phyloP scores from a whole-genome alignment of 1,284 basidiomycete species.

The Inonotus obliquus region DNA sequence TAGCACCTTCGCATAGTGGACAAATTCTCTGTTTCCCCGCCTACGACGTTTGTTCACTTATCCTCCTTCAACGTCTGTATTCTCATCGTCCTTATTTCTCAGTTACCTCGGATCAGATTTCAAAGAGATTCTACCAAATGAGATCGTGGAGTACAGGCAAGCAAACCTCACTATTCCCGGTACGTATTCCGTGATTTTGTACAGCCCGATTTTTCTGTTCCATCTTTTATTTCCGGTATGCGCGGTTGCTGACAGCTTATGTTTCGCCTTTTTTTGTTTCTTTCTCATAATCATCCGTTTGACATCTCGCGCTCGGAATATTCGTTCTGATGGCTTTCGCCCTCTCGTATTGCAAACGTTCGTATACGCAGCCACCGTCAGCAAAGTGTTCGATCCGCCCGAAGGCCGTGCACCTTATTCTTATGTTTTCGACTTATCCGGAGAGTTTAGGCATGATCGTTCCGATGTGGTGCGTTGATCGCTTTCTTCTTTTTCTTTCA shows the following conservation, averaged over 20 bases:
- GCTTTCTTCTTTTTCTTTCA: neutral
- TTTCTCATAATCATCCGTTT: neutral
- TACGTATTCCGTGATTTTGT: conserved; percentile 31
- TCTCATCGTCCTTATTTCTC: conserved; percentile 6
- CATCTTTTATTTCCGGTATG: neutral
- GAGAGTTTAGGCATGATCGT: conserved; percentile 76
- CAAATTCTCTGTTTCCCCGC: conserved; percentile 77
- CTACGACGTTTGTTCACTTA: conserved; percentile 68
- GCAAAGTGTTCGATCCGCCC: conserved; percentile 63
- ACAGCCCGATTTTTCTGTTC: neutral
- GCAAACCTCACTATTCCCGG: conserved; percentile 71
- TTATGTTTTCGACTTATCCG: conserved; percentile 79
- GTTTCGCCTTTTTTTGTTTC: conserved; percentile 1
- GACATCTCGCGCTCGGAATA: neutral
- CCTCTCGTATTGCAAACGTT: neutral
- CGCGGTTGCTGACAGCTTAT: conserved; percentile 1
- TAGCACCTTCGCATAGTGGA: conserved; percentile 79
- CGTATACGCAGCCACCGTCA: conserved; percentile 49
- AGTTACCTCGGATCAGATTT: conserved; percentile 83
- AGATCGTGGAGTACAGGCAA: conserved; percentile 78
- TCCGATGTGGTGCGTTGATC: conserved; percentile 58
- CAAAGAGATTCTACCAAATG: conserved; percentile 58
- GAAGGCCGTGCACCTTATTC: conserved; percentile 60
- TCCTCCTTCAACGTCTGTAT: neutral
- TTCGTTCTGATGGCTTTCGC: neutral